phyloP scores from a whole-genome alignment of 2,329 filamentous ascomycete genomes.

The Colletotrichum sp. region DNA sequence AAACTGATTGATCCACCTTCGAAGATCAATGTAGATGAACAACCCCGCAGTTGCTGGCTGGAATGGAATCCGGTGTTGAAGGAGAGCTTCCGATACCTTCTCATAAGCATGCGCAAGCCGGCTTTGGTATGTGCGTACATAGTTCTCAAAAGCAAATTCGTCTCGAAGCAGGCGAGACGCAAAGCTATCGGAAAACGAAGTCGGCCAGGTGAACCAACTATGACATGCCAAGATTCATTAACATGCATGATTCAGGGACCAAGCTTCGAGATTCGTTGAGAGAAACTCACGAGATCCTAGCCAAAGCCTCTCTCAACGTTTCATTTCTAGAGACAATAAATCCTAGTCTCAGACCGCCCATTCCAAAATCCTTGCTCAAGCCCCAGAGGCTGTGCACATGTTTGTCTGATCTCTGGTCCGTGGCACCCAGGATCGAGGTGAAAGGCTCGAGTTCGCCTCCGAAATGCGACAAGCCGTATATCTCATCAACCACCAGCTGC shows the following conservation, averaged over 20 bases:
- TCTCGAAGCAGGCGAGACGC: neutral
- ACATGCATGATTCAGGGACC: neutral
- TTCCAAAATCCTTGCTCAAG: neutral
- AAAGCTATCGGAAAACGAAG: neutral
- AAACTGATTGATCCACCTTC: neutral
- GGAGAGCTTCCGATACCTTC: neutral
- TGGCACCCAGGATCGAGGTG: neutral
- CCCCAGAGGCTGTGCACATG: neutral
- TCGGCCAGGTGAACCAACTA: neutral
- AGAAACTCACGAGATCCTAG: neutral
- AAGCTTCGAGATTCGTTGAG: neutral
- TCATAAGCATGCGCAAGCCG: neutral
- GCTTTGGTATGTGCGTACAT: neutral
- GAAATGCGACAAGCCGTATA: neutral
- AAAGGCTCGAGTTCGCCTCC: neutral
- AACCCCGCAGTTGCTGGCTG: neutral
- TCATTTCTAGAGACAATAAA: neutral
- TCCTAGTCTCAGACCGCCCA: neutral
- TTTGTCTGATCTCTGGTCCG: neutral
- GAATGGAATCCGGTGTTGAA: neutral
- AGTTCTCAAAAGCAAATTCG: neutral
- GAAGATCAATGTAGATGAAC: neutral
- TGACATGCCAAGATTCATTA: neutral
- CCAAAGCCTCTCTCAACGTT: neutral
- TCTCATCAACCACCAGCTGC: neutral